These are phyloP conservation scores for Stephanodiscus minutulus DNA, from an alignment of 108 stramenopile species.

Conservation along the genomic window DNA sequence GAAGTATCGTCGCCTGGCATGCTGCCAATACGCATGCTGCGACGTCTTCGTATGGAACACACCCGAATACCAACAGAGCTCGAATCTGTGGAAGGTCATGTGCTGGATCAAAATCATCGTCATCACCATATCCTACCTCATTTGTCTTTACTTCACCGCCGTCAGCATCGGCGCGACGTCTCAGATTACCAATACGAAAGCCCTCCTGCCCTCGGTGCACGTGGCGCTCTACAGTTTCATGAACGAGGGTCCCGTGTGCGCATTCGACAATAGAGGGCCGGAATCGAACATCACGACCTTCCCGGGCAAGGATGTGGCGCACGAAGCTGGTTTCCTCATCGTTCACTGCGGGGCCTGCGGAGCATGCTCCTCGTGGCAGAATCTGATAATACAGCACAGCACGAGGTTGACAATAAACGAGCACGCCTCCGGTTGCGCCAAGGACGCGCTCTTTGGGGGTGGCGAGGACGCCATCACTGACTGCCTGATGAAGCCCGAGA, in stretches of 20 bases:
- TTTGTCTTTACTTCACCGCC: conserved; percentile 48
- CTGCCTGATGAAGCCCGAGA: conserved; percentile 42
- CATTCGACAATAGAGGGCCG: conserved; percentile 51
- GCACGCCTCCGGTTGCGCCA: conserved; percentile 40
- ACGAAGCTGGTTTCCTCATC: conserved; percentile 47
- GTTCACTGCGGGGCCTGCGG: conserved; percentile 63
- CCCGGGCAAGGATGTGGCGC: conserved; percentile 36
- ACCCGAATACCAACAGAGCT: conserved; percentile 38
- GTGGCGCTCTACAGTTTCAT: conserved; percentile 35
- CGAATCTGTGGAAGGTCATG: conserved; percentile 35
- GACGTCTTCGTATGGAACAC: conserved; percentile 38
- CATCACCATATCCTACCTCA: conserved; percentile 21
- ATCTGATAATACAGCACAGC: conserved; percentile 50
- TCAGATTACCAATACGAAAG: conserved; percentile 22
- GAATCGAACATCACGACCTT: conserved; percentile 60
- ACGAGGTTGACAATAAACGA: conserved; percentile 37
- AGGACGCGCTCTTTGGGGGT: conserved; percentile 35
- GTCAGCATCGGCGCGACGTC: conserved; percentile 51
- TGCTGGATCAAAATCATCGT: conserved; percentile 40
- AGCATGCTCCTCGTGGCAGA: conserved; percentile 55
- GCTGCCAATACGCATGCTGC: conserved; percentile 24
- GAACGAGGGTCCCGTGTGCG: conserved; percentile 57
- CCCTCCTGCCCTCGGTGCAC: conserved; percentile 30
- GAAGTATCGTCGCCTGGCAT: not conserved
- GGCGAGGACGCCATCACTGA: conserved; percentile 51